These are phyloP conservation scores for Nicotiana paniculata DNA, from an alignment of 257 asterid species.

Conservation along the genomic window DNA sequence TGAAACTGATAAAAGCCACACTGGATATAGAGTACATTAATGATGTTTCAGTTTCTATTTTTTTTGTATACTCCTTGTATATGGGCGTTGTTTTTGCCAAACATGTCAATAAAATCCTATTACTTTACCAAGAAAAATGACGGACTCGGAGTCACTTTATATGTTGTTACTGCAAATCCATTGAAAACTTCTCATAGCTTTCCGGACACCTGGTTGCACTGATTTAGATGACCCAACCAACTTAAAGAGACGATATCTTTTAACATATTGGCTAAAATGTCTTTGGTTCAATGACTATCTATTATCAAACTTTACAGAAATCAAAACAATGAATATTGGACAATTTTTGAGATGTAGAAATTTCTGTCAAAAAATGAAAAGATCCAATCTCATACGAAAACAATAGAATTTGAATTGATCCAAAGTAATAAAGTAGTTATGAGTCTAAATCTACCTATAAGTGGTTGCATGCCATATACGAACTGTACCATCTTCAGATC, in stretches of 20 bases:
- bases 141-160: neutral
- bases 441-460: conserved; percentile 49
- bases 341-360: neutral
- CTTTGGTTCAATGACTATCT: neutral
- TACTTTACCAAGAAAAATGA: neutral
- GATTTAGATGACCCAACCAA: neutral
- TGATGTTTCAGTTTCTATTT: no score
- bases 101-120: no score
- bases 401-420: neutral
- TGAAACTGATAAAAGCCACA: no score
- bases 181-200: neutral
- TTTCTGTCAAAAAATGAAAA: neutral
- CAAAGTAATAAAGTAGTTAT: neutral
- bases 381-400: neutral
- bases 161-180: neutral
- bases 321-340: neutral
- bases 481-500: conserved; percentile 99
- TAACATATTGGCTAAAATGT: neutral
- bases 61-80: neutral
- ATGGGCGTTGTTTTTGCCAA: no score
- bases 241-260: neutral
- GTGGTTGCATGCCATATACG: conserved; percentile 99
- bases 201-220: neutral
- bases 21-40: no score
- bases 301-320: neutral